These are phyloP conservation scores for Citrullus mucosospermus DNA, from an alignment of 306 rosid species.

Conservation along the genomic window DNA sequence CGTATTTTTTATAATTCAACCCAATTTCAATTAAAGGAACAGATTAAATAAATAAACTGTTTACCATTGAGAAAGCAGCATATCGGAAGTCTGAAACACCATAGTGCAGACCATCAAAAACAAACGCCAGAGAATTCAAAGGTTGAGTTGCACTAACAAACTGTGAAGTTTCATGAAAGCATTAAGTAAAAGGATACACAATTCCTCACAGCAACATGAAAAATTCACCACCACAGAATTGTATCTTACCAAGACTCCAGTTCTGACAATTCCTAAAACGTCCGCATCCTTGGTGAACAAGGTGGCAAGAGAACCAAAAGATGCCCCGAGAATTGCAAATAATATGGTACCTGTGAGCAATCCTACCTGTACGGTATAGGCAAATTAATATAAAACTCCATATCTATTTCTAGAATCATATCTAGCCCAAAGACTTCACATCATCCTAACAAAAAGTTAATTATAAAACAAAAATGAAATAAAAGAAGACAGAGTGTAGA, in stretches of 20 bases:
- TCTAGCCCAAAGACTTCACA: background rate
- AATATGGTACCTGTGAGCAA: constrained; percentile 52
- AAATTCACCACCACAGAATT: background rate
- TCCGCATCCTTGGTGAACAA: constrained; percentile 76
- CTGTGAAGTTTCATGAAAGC: constrained; percentile 23
- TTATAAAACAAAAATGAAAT: background rate
- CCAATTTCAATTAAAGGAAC: background rate
- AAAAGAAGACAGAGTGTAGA: too few species aligned
- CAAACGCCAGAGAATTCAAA: constrained; percentile 69
- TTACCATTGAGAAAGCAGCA: constrained; percentile 89
- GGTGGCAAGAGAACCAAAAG: constrained; percentile 69
- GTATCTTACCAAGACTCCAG: constrained; percentile 61
- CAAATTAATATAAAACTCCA: constrained; percentile 16
- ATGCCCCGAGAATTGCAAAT: constrained; percentile 56
- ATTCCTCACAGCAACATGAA: background rate
- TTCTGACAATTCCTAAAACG: constrained; percentile 58
- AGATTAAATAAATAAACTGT: background rate
- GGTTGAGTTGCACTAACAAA: constrained; percentile 92
- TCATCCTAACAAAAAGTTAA: background rate
- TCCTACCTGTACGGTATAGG: constrained; percentile 43
- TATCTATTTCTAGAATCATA: background rate
- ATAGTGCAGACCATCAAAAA: constrained; percentile 85
- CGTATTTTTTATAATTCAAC: too few species aligned
- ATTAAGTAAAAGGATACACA: constrained; percentile 3
- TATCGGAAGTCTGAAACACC: constrained; percentile 89